Evolutionary conservation across 2,329 filamentous ascomycete species (phyloP).

Genomic region (Fusarium proliferatum): DNA sequence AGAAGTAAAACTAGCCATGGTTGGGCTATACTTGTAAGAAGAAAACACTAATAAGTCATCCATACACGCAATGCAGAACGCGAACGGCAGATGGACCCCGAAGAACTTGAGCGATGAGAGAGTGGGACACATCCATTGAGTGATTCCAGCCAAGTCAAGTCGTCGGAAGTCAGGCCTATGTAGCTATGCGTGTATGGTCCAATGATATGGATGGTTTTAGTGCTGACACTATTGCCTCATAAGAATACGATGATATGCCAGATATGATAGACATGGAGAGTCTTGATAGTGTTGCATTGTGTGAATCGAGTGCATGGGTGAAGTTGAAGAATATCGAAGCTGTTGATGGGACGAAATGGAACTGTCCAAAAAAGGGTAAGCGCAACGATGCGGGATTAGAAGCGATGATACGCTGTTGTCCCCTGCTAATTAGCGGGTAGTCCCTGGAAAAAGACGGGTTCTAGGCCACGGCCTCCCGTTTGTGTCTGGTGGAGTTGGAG

Average conservation of each 20-base stretch:
- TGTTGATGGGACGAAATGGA: conserved; percentile 10
- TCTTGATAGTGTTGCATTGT: not conserved
- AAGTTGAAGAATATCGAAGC: conserved; percentile 30
- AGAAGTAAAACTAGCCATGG: not conserved
- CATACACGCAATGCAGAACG: not conserved
- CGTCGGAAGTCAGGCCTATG: not conserved
- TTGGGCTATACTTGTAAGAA: not conserved
- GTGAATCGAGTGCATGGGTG: conserved; percentile 6
- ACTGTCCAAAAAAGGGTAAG: conserved; percentile 6
- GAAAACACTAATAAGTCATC: not conserved
- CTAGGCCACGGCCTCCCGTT: conserved; percentile 12
- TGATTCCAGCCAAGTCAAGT: not conserved
- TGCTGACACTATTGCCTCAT: not conserved
- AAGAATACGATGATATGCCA: not conserved
- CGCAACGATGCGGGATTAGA: conserved; percentile 1
- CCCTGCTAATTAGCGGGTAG: conserved; percentile 29
- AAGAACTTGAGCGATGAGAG: conserved; percentile 4
- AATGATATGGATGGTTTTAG: not conserved
- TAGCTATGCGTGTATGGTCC: not conserved
- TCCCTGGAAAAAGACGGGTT: conserved; percentile 27
- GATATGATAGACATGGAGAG: not conserved
- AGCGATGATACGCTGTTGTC: conserved; percentile 26
- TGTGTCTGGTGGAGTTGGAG: conserved; percentile 11
- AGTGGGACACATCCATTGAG: conserved; percentile 28
- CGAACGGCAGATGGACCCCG: conserved; percentile 16